Evolutionary conservation across 768 basidiomycete genomes (phyloP).

Genomic region (Xerocomellus dryophilus): DNA sequence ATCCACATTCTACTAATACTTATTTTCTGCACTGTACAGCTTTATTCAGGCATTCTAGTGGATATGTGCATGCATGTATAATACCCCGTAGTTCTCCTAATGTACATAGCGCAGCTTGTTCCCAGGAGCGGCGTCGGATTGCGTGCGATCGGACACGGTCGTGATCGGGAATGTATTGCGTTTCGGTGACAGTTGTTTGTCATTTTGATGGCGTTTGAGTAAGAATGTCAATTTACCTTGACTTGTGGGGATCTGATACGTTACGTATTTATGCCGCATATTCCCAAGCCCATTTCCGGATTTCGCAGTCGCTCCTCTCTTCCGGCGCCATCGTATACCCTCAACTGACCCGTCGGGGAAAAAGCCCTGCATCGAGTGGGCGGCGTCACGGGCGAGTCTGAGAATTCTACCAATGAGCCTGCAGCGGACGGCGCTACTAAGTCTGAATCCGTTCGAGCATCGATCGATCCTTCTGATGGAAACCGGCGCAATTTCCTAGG

Average conservation of each 20-base stretch:
- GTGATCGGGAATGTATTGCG: conserved; percentile 16
- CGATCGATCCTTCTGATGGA: conserved; percentile 34
- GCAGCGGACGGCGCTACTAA: conserved; percentile 7
- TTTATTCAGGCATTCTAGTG: conserved; percentile 36
- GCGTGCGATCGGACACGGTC: conserved; percentile 5
- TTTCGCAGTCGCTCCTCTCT: conserved; percentile 6
- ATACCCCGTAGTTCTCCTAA: conserved; percentile 30
- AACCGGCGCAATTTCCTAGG: conserved; percentile 16
- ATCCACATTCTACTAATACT: conserved; percentile 34
- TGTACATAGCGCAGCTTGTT: conserved; percentile 29
- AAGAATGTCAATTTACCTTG: conserved; percentile 30
- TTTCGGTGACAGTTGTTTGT: conserved; percentile 21
- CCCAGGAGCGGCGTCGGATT: neutral
- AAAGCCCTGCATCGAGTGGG: neutral
- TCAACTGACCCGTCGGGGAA: conserved; percentile 10
- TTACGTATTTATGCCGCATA: conserved; percentile 26
- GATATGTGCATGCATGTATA: conserved; percentile 40
- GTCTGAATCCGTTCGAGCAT: conserved; percentile 18
- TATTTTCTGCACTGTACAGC: conserved; percentile 34
- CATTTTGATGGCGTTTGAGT: conserved; percentile 32
- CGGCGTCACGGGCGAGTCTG: neutral
- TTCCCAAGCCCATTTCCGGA: conserved; percentile 10
- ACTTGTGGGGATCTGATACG: conserved; percentile 26
- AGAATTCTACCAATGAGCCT: conserved; percentile 9
- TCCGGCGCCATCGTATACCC: conserved; percentile 9